Conservation (phyloP, 306 rosid genomes). For the Geum urbanum region DNA sequence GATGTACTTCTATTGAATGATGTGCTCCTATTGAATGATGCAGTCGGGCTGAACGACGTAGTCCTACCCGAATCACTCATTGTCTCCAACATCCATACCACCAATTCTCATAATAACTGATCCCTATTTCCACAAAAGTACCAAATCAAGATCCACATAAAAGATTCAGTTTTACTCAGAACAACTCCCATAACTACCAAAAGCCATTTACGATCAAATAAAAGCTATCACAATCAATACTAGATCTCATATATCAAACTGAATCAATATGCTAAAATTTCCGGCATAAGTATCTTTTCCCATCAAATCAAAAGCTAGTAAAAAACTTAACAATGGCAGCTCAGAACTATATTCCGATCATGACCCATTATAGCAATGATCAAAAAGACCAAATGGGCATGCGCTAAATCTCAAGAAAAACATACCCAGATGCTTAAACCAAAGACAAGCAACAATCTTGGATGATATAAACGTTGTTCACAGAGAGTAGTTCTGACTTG, state of each 20-base stretch:
- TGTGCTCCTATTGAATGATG: slow-evolving; percentile 26
- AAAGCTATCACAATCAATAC: background rate
- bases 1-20: slow-evolving; percentile 38
- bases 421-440: slow-evolving; percentile 27
- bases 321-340: slow-evolving; percentile 15
- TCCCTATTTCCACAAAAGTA: slow-evolving; percentile 7
- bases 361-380: slow-evolving; percentile 12
- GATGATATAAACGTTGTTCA: background rate
- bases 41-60: slow-evolving; percentile 17
- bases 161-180: slow-evolving; percentile 2
- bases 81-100: slow-evolving; percentile 34
- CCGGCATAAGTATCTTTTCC: background rate
- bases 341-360: background rate
- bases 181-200: slow-evolving; percentile 21
- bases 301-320: background rate
- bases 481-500: slow-evolving; percentile 11
- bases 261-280: slow-evolving; percentile 13
- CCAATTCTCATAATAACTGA: slow-evolving; percentile 9
- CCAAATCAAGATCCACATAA: slow-evolving; percentile 14
- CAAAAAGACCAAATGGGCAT: slow-evolving; percentile 28
- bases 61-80: slow-evolving; percentile 46
- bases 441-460: slow-evolving; percentile 2
- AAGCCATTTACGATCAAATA: slow-evolving; percentile 7
- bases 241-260: background rate
- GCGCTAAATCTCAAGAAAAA: slow-evolving; percentile 32